Percentiles rank a stretch among this genome's conserved stretches.
Conservation (phyloP, 495 filamentous ascomycete species). For the Podospora sp. region DNA sequence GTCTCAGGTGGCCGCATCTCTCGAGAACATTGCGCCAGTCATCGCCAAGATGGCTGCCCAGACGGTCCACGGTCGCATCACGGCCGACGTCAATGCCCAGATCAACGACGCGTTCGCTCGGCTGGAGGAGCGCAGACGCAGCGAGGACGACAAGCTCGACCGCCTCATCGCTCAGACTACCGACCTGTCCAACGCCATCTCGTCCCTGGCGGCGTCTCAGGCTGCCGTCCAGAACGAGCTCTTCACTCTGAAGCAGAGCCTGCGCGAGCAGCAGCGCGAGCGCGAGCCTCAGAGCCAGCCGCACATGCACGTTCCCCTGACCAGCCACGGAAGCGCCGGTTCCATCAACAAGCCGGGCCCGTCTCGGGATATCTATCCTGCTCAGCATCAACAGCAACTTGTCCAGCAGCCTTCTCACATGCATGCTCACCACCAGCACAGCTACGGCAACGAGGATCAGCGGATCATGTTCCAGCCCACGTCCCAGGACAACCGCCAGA, state of each 20-base stretch:
- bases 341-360: conserved; percentile 27
- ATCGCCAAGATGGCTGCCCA: conserved; percentile 59
- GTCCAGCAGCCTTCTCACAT: conserved; percentile 15
- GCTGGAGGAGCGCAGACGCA: conserved; percentile 67
- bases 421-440: conserved; percentile 26
- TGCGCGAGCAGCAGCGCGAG: conserved; percentile 28
- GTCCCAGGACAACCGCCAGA: conserved; percentile 44
- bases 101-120: conserved; percentile 45
- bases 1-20: conserved; percentile 59
- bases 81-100: conserved; percentile 37
- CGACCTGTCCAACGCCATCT: conserved; percentile 70
- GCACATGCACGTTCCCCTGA: conserved; percentile 20
- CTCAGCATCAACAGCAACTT: conserved; percentile 37
- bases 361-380: conserved; percentile 31
- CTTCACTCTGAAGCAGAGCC: conserved; percentile 28
- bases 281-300: conserved; percentile 16
- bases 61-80: conserved; percentile 59
- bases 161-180: conserved; percentile 74
- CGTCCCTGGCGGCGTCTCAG: conserved; percentile 66
- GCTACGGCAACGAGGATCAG: conserved; percentile 34
- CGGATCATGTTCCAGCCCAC: conserved; percentile 40
- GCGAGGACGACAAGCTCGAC: conserved; percentile 79
- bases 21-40: conserved; percentile 67
- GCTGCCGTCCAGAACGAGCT: conserved; percentile 42
- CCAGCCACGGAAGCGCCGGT: conserved; percentile 26